A percentile compares a stretch with the other conserved stretches of the same genome.
These are phyloP conservation scores for Cenchrus americanus DNA, from an alignment of 176 grass and related monocot species.

Conservation along the genomic window DNA sequence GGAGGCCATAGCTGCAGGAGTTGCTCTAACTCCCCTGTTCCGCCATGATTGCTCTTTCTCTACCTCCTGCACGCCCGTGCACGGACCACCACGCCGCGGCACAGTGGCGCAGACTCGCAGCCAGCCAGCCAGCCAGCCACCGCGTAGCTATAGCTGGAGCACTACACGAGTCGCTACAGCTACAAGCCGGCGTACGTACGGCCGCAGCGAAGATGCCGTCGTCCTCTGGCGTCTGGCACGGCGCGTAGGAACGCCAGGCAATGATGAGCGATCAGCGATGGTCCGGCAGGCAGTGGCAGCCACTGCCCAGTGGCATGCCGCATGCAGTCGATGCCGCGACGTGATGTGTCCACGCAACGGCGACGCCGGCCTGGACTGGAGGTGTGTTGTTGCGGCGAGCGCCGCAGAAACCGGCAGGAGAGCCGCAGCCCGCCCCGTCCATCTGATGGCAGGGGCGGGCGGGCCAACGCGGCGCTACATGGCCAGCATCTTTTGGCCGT, in stretches of 20 bases:
- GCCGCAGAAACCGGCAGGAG: background rate
- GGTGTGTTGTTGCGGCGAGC: background rate
- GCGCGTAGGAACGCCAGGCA: slow-evolving; percentile 11
- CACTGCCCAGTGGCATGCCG: background rate
- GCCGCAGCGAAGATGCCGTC: background rate
- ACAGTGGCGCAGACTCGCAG: slow-evolving; percentile 15
- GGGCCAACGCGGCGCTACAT: background rate
- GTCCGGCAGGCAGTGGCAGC: background rate
- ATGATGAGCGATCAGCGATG: slow-evolving; percentile 15
- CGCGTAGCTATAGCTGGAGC: background rate
- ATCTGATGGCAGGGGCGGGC: background rate
- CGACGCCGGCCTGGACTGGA: background rate
- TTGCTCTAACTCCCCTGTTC: background rate
- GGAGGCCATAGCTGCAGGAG: no score
- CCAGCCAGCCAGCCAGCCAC: background rate
- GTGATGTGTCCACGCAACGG: background rate
- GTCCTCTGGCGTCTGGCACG: background rate
- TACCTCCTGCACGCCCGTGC: background rate
- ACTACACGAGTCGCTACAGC: slow-evolving; percentile 31
- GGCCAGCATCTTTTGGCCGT: slow-evolving; percentile 31
- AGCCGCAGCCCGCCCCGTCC: background rate
- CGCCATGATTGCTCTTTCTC: slow-evolving; percentile 1
- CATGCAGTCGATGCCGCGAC: background rate
- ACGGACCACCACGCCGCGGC: slow-evolving; percentile 30
- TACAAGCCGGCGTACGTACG: slow-evolving; percentile 7